Conservation (phyloP, 176 grass and related monocot species). For the Thalia dealbata region DNA sequence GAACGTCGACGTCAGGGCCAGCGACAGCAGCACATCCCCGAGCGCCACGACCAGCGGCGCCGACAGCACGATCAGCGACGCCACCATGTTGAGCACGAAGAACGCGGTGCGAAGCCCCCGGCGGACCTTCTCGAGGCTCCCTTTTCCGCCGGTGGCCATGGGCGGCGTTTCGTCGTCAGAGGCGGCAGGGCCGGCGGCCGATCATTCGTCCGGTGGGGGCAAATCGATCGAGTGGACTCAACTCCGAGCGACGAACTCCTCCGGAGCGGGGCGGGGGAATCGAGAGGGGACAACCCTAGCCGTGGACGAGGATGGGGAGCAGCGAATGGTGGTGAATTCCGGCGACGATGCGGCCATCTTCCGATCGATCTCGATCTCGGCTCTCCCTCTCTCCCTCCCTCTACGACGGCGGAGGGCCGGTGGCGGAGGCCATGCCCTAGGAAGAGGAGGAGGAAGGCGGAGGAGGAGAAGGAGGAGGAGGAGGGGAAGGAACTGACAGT, state of each 20-base stretch:
- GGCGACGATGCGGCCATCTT: slow-evolving; percentile 23
- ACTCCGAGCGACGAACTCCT: neutral
- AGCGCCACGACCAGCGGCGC: slow-evolving; percentile 67
- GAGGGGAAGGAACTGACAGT: slow-evolving; percentile 3
- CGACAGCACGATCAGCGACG: slow-evolving; percentile 65
- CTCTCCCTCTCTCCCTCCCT: too few species aligned
- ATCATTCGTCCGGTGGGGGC: slow-evolving; percentile 28
- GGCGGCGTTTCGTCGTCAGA: neutral
- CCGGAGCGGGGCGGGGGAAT: neutral
- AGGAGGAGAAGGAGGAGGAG: neutral
- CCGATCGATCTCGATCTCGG: neutral
- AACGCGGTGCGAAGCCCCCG: slow-evolving; percentile 46
- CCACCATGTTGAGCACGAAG: slow-evolving; percentile 67
- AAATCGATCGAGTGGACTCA: neutral
- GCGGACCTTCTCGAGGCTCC: slow-evolving; percentile 46
- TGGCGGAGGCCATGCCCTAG: neutral
- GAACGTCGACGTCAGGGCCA: slow-evolving; percentile 50
- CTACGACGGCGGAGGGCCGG: too few species aligned
- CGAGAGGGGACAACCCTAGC: neutral
- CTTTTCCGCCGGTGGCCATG: slow-evolving; percentile 71
- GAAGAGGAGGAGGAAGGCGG: neutral
- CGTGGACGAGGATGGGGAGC: neutral
- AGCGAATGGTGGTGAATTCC: neutral
- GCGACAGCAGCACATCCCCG: slow-evolving; percentile 49
- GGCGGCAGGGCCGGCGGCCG: neutral